Evolutionary conservation across 768 basidiomycete species (phyloP).

Genomic region (Calocybe indica): DNA sequence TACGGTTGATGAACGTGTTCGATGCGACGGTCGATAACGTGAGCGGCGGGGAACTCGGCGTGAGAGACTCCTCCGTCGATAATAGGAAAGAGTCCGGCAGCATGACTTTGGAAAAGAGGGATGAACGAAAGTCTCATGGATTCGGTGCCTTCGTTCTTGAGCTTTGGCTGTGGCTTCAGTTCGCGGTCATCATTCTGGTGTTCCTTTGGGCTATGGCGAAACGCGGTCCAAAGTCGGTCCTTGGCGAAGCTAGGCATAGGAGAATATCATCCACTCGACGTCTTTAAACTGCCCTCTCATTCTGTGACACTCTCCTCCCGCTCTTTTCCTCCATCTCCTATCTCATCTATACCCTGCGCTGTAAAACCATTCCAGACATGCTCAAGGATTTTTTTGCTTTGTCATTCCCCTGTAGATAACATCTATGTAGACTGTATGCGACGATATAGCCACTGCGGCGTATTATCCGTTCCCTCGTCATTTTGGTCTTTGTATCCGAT

Average conservation of each 20-base stretch:
- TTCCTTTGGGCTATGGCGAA: conserved; percentile 81
- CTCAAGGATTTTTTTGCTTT: too few relatives aligned
- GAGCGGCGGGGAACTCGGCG: conserved; percentile 4
- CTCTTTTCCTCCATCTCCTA: too few relatives aligned
- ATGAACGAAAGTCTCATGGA: conserved; percentile 14
- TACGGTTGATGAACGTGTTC: conserved; percentile 36
- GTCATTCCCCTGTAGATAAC: too few relatives aligned
- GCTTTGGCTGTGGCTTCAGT: conserved; percentile 84
- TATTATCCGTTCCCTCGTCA: too few relatives aligned
- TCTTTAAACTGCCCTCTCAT: not conserved
- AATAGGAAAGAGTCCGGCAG: not conserved
- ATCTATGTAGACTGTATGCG: too few relatives aligned
- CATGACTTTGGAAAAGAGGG: conserved; percentile 4
- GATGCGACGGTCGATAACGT: conserved; percentile 41
- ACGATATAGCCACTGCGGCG: too few relatives aligned
- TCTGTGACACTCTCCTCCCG: not conserved
- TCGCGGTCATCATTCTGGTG: conserved; percentile 63
- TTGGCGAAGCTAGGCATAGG: conserved; percentile 37
- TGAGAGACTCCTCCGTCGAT: conserved; percentile 1
- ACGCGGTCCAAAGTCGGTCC: conserved; percentile 65
- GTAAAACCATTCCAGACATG: too few relatives aligned
- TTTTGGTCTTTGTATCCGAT: too few relatives aligned
- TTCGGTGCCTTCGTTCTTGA: conserved; percentile 52
- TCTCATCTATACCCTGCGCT: too few relatives aligned
- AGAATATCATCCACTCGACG: conserved; percentile 13